Conservation (phyloP, 139 green algal genomes). For the Chloropicon primus region DNA sequence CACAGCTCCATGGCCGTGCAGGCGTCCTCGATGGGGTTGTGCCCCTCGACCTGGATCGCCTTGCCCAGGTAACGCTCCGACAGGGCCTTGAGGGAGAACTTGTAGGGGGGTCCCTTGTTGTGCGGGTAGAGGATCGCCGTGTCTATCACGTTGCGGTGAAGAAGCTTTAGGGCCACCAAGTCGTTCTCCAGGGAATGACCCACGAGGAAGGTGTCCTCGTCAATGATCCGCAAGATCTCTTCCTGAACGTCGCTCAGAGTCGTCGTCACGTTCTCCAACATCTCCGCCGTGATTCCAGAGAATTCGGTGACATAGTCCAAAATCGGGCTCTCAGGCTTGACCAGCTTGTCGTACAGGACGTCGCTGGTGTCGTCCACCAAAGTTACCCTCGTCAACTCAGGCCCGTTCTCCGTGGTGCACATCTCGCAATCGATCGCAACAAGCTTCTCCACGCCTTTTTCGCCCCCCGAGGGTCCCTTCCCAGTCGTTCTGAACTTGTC, state of each 20-base stretch:
- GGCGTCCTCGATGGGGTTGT: slow-evolving; percentile 68
- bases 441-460: slow-evolving; percentile 18
- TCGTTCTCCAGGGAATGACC: slow-evolving; percentile 89
- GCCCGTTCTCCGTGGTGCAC: slow-evolving; percentile 48
- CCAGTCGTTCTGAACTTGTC: neutral
- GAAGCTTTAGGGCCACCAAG: slow-evolving; percentile 44
- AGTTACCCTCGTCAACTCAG: slow-evolving; percentile 50
- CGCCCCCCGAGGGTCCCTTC: neutral
- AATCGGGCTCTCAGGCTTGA: slow-evolving; percentile 61
- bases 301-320: slow-evolving; percentile 77
- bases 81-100: slow-evolving; percentile 40
- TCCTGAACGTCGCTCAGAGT: slow-evolving; percentile 43
- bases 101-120: slow-evolving; percentile 39
- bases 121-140: slow-evolving; percentile 67
- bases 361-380: slow-evolving; percentile 9
- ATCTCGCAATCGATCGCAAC: slow-evolving; percentile 79
- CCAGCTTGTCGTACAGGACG: slow-evolving; percentile 68
- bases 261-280: slow-evolving; percentile 46
- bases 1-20: slow-evolving; percentile 68
- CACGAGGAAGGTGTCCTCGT: slow-evolving; percentile 59
- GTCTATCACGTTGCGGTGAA: slow-evolving; percentile 58
- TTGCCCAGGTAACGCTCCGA: slow-evolving; percentile 45
- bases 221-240: slow-evolving; percentile 29
- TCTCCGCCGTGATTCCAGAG: slow-evolving; percentile 63
- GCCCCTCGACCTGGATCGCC: slow-evolving; percentile 50